Evolutionary conservation across 2,329 filamentous ascomycete genomes (phyloP), one percentile per base, ranked within the genome.

Genomic region (Fusarium pseudocircinatum): DNA sequence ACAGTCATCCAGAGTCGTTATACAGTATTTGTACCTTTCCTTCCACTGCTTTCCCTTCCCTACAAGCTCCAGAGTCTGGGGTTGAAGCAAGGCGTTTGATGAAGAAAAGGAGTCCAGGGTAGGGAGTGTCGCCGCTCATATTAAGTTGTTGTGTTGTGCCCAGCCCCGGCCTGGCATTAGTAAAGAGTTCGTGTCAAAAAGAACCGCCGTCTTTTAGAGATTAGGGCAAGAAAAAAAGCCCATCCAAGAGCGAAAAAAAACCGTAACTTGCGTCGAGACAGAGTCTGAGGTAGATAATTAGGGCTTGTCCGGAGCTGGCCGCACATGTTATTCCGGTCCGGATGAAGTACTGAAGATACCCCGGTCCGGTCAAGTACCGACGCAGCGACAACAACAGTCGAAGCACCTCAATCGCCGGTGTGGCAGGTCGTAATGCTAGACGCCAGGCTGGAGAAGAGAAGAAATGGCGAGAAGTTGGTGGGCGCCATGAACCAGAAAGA

Each of bases 1-100:
- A 78, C 69, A 72, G 75, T 78, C 77, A 69, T 78, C 66, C 75
- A 78, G 74, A 70, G 72, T 78, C 77, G 71, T 78, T 67, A 77
- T 78, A 72, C 70, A 74, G 70, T 69, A 52, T 69, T 73, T 66
- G 54, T 56, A 56, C 57, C 20, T 37, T 59, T 63, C 42, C 36
- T 53, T 64, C 24, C 50, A 37, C 16, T 43, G n/a, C 24, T 54
- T 58, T 30, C 42, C n/a, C 42, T 47, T 40, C 34, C 63, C 43
- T n/a, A n/a, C 47, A 36, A 28, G 59, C 63, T 44, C 37, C 20
- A 61, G 36, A 65, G 68, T 69, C 69, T 24, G 32, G 30, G 36
- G 32, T 43, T 28, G 32, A 61, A 36, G 28, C n/a, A 57, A 47
- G 24, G 42, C 28, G 30, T 60, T 30, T 36, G 37, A 44, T 28